Conservation (phyloP, 164 flowering plant species). For the Tetracentron sinense region DNA sequence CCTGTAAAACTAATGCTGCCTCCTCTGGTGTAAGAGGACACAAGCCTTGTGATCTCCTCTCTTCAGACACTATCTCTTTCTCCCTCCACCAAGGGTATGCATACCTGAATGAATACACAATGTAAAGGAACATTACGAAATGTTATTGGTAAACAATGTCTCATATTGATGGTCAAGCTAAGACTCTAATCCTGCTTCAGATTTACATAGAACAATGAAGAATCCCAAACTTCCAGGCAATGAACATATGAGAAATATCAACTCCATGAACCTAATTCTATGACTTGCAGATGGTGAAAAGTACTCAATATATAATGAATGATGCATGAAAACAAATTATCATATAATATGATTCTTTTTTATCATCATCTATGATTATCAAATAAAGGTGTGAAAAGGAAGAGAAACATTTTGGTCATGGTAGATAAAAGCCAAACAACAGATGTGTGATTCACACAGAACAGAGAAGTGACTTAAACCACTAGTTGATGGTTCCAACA, state of each 20-base stretch:
- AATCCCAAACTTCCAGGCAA: neutral
- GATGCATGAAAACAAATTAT: neutral
- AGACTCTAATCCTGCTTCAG: neutral
- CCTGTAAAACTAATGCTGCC: conserved; percentile 63
- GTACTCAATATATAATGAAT: neutral
- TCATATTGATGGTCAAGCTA: neutral
- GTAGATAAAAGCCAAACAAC: too few species aligned
- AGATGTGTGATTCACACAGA: too few species aligned
- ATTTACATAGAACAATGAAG: neutral
- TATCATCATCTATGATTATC: too few species aligned
- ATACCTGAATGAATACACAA: conserved; percentile 48
- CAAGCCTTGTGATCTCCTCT: conserved; percentile 72
- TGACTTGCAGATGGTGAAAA: neutral
- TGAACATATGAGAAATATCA: neutral
- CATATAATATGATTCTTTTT: too few species aligned
- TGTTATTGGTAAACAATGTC: neutral
- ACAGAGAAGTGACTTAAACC: too few species aligned
- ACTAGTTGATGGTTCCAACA: too few species aligned
- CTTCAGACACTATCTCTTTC: conserved; percentile 84
- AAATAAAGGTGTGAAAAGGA: too few species aligned
- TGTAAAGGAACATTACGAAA: neutral
- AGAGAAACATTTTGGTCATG: too few species aligned
- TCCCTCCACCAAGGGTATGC: conserved; percentile 99
- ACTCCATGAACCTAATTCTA: neutral
- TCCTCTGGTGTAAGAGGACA: conserved; percentile 99